Percentiles rank a stretch among this genome's conserved stretches.
Conservation (phyloP, 2,329 filamentous ascomycete species). For the Fusarium kyushuense region DNA sequence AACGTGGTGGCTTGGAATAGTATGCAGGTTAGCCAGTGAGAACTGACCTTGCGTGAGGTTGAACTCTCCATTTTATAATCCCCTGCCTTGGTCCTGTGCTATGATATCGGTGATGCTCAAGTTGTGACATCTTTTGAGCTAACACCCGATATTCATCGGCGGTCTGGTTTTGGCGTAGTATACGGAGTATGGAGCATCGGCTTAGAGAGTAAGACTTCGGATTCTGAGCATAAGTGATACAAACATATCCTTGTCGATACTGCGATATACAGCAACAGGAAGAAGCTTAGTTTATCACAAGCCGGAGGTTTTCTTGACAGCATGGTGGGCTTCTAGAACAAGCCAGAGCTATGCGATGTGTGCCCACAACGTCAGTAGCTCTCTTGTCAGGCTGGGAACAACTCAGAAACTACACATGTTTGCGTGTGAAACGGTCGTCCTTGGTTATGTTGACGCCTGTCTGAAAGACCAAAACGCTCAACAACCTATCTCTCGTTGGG, state of each 20-base stretch:
- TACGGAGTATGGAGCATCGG: not conserved
- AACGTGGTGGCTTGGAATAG: slow-evolving; percentile 17
- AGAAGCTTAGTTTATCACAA: slow-evolving; percentile 21
- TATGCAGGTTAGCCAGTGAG: slow-evolving; percentile 23
- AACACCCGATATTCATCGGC: slow-evolving; percentile 21
- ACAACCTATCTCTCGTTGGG: not conserved
- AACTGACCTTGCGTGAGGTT: not conserved
- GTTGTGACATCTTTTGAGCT: slow-evolving; percentile 15
- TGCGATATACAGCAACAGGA: slow-evolving; percentile 19
- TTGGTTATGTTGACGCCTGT: not conserved
- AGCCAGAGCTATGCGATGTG: slow-evolving; percentile 10
- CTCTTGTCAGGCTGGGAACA: not conserved
- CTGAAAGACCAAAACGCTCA: not conserved
- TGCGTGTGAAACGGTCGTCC: not conserved
- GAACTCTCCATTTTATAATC: slow-evolving; percentile 26
- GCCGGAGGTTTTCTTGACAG: slow-evolving; percentile 28
- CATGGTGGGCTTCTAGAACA: slow-evolving; percentile 18
- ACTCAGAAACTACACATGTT: not conserved
- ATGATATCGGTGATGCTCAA: slow-evolving; percentile 40
- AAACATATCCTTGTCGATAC: slow-evolving; percentile 28
- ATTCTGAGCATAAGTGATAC: slow-evolving; percentile 13
- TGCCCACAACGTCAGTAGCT: not conserved
- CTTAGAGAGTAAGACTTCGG: slow-evolving; percentile 4
- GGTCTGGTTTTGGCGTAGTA: not conserved
- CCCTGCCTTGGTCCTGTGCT: slow-evolving; percentile 27